Percentiles rank a stretch among this genome's conserved stretches.
Conservation (phyloP, 345 rosid genomes). For the Lagerstroemia speciosa region DNA sequence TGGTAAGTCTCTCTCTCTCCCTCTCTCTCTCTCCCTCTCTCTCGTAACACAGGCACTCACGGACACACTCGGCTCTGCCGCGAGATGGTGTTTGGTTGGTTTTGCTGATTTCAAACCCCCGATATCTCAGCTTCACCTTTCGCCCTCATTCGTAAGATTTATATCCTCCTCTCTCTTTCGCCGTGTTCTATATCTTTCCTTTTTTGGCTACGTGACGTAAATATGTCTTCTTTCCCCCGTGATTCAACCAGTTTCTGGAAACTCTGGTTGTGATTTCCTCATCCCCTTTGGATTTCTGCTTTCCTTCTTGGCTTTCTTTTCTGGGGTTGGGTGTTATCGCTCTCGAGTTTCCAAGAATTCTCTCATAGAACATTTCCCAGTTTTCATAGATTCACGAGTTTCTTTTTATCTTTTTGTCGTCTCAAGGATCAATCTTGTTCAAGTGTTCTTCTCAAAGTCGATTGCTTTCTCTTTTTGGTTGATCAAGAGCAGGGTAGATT, state of each 20-base stretch:
- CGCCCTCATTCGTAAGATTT: conserved; percentile 21
- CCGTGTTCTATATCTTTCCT: background rate
- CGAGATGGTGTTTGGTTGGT: conserved; percentile 26
- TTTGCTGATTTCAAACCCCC: conserved; percentile 36
- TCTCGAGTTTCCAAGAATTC: background rate
- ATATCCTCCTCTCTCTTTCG: conserved; percentile 6
- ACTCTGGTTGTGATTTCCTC: background rate
- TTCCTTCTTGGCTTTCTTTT: background rate
- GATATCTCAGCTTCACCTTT: conserved; percentile 40
- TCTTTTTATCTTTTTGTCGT: background rate
- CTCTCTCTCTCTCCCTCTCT: background rate
- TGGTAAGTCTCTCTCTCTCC: background rate
- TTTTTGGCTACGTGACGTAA: background rate
- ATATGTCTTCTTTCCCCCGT: background rate
- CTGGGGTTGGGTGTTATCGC: background rate
- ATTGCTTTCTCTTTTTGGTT: too few species aligned
- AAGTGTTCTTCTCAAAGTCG: too few species aligned
- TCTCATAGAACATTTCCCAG: background rate
- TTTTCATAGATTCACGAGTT: background rate
- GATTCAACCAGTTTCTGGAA: background rate
- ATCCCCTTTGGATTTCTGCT: background rate
- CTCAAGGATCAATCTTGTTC: too few species aligned
- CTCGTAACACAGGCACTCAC: background rate
- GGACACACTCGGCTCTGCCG: conserved; percentile 5
- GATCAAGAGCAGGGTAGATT: too few species aligned